Base-by-base conservation (phyloP, 2,329 filamentous ascomycete species). In the Hypoxylon sp. region DNA sequence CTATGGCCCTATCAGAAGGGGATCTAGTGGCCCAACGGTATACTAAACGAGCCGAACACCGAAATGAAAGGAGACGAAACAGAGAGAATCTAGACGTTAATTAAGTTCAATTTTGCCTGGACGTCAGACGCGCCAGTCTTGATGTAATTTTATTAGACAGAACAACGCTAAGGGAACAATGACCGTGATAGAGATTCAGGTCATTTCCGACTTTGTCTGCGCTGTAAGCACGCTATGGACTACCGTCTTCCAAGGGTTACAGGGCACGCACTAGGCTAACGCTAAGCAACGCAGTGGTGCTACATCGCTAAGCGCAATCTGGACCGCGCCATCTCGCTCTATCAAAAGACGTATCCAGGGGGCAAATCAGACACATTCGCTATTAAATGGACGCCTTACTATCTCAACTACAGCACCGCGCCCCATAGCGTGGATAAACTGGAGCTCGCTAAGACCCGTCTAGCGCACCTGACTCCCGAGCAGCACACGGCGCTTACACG, bases 221-320 rank as follows among this genome's bases (percentile, higher is more conserved):
- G 73, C 75, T 13, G 73, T 79, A 68, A 60, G 75, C 67, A 21
- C 11, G 2, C 24, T 27, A 27, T 27, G 24, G 24, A 27, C 24
- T 27, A 27, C 24, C 24, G 24, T 27, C 24, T 27, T 32, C 7
- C 10, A 32, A 32, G 5, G 10, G 2, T 10, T 17, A 39, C 15
- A 17, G 37, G 37, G 24, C 24, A 15, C 2, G 37, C 6, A 39
- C 15, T n/a, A 13, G 19, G 11, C 53, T 58, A 27, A 21, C 10
- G 10, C 44, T 10, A n/a, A 42, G 27, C 53, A 6, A 32, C 11
- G 48, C 42, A 78, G 69, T 78, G 79, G 80, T 82, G 81, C 73
- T 82, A 80, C 69, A 80, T 83, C 29, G 80, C 78, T 62, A 79
- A 82, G 27, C 77, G 76, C 27, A 77, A 74, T 27, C 76, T 83